Percentiles rank a stretch among this genome's conserved stretches.
Evolutionary conservation across 2,329 filamentous ascomycete genomes (phyloP).

Genomic region (Colletotrichum sansevieriae): DNA sequence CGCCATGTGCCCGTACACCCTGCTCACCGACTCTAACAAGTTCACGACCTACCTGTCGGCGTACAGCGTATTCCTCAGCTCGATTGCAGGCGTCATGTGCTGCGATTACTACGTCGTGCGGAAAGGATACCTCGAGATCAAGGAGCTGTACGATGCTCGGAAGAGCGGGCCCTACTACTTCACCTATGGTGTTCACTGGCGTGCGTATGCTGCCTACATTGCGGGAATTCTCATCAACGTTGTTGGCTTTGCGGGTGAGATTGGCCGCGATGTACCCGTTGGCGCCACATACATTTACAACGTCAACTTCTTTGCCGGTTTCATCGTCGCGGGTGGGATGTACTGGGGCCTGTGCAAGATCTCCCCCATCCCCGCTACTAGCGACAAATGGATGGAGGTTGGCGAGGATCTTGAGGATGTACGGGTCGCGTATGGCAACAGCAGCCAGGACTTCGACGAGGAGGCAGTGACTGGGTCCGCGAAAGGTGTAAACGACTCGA

Average conservation of each 20-base stretch:
- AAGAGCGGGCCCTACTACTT: slow-evolving; percentile 79
- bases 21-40: slow-evolving; percentile 80
- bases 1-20: slow-evolving; percentile 88
- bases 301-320: slow-evolving; percentile 90
- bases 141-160: slow-evolving; percentile 82
- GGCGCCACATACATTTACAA: slow-evolving; percentile 91
- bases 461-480: slow-evolving; percentile 40
- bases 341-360: slow-evolving; percentile 80
- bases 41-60: slow-evolving; percentile 94
- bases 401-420: slow-evolving; percentile 72
- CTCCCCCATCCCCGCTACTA: slow-evolving; percentile 80
- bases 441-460: slow-evolving; percentile 56
- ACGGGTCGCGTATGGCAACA: slow-evolving; percentile 59
- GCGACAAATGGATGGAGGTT: slow-evolving; percentile 83
- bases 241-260: slow-evolving; percentile 87
- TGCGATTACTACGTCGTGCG: slow-evolving; percentile 90
- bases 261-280: slow-evolving; percentile 78
- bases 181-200: slow-evolving; percentile 81
- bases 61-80: slow-evolving; percentile 94
- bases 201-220: slow-evolving; percentile 86
- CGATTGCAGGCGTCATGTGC: slow-evolving; percentile 92
- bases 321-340: slow-evolving; percentile 73
- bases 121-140: slow-evolving; percentile 82
- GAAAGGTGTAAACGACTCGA: slow-evolving; percentile 16
- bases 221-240: slow-evolving; percentile 90